Percentiles rank a stretch among this genome's conserved stretches.
phyloP scores from a whole-genome alignment of 306 rosid genomes.

The Fragaria ananassa region DNA sequence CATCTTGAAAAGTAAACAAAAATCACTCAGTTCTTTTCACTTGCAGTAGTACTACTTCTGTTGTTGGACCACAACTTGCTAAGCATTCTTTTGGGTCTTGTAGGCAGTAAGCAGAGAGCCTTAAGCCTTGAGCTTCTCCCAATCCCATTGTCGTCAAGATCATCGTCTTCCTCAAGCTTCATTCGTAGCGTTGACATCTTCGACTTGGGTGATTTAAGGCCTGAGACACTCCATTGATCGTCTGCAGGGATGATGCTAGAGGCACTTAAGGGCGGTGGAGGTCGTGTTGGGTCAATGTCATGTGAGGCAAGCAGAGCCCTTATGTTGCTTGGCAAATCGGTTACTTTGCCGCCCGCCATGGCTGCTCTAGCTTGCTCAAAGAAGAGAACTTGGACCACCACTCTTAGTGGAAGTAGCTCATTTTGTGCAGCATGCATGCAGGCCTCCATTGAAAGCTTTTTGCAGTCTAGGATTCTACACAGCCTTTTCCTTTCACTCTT shows the following conservation, averaged over 20 bases:
- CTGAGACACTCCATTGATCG: constrained; percentile 88
- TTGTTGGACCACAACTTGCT: constrained; percentile 84
- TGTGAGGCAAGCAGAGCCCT: constrained; percentile 76
- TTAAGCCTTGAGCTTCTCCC: constrained; percentile 59
- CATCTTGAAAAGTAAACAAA: constrained; percentile 29
- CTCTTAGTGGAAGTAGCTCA: constrained; percentile 87
- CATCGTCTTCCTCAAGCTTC: constrained; percentile 93
- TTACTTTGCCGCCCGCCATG: constrained; percentile 65
- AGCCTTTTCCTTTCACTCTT: constrained; percentile 93
- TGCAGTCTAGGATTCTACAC: constrained; percentile 87
- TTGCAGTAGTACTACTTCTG: constrained; percentile 38
- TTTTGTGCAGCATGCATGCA: constrained; percentile 99
- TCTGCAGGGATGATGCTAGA: constrained; percentile 62
- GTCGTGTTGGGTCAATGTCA: constrained; percentile 73
- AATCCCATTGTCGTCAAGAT: constrained; percentile 55
- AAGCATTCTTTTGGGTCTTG: constrained; percentile 80
- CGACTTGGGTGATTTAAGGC: constrained; percentile 77
- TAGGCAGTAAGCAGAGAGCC: constrained; percentile 62
- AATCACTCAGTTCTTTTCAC: constrained; percentile 66
- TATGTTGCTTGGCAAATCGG: constrained; percentile 75
- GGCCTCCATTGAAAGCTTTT: constrained; percentile 88
- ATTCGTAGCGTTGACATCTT: constrained; percentile 75
- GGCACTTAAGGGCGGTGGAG: constrained; percentile 58
- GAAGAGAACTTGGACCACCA: constrained; percentile 97
- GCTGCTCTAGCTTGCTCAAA: constrained; percentile 92